Percentiles rank a stretch among this genome's conserved stretches.
These are phyloP conservation scores for Termitomyces sp. DNA, from an alignment of 768 basidiomycete genomes.

Conservation along the genomic window DNA sequence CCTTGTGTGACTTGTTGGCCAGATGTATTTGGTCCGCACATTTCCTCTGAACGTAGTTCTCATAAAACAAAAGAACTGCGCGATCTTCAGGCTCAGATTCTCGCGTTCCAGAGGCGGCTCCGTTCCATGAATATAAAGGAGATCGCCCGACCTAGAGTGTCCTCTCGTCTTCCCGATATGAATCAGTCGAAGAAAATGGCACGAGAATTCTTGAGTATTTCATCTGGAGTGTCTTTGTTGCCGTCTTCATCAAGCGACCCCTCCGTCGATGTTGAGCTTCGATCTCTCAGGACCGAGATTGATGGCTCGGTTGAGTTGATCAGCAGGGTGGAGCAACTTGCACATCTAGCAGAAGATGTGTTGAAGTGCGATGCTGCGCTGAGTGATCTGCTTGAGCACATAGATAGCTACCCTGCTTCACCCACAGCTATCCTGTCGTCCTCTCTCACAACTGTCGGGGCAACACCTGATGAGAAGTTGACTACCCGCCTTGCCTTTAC, in stretches of 20 bases:
- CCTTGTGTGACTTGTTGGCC: constrained; percentile 1
- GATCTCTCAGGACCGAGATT: constrained; percentile 57
- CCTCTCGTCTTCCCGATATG: constrained; percentile 46
- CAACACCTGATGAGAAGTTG: constrained; percentile 66
- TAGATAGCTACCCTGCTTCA: constrained; percentile 74
- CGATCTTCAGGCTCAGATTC: constrained; percentile 45
- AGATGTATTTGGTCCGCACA: constrained; percentile 58
- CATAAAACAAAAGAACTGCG: constrained; percentile 34
- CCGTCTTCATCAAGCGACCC: constrained; percentile 36
- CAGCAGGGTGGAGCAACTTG: constrained; percentile 48
- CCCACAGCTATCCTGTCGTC: constrained; percentile 50
- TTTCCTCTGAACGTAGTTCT: constrained; percentile 25
- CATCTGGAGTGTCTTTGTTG: constrained; percentile 40
- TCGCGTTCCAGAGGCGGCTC: constrained; percentile 53
- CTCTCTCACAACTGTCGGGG: constrained; percentile 35
- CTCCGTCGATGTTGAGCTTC: constrained; percentile 51
- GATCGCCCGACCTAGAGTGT: constrained; percentile 37
- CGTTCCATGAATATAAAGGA: constrained; percentile 58
- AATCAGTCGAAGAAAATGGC: constrained; percentile 44
- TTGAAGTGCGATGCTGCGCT: constrained; percentile 66
- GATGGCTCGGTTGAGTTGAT: constrained; percentile 44
- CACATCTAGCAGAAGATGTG: constrained; percentile 43
- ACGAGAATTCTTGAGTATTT: constrained; percentile 40
- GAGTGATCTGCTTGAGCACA: constrained; percentile 80
- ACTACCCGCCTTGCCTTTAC: constrained; percentile 62